Evolutionary conservation across 1,284 basidiomycete genomes (phyloP), one percentile per base, ranked within the genome.

Genomic region (Papiliotrema fonsecae): DNA sequence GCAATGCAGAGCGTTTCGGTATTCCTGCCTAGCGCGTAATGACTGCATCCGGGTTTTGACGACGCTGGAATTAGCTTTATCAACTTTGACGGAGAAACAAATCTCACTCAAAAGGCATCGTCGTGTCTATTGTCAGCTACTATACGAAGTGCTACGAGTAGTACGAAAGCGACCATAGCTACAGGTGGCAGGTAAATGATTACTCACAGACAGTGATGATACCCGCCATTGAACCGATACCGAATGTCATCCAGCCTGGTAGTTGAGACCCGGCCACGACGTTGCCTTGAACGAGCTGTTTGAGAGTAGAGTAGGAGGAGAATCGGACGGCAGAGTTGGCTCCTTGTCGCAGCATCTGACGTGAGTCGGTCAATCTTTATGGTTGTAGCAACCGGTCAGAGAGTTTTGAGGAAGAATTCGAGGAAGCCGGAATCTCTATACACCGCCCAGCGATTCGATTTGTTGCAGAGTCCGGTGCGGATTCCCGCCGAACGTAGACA

Each of bases 31-130:
- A 2, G 92, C 94, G 57, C 84, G 81, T 26, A 97, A 79, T 1
- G 88, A 86, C 71, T 98, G 94, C 94, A 98, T 97, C 36, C 94
- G 82, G 11, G 94, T 97, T 76, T 97, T 97, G 75, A 97, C 83
- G 18, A 97, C 92, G 66, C 90, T 94, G 60, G 24, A 18, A 42
- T 57, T 14, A 57, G 57, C 27, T n/a, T 16, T 21, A 28, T 13
- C 24, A n/a, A 10, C 10, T 22, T 18, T 40, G 16, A 13, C 14
- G 22, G 18, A 18, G 21, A 42, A 38, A 28, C 26, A 54, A 24
- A 43, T 21, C 87, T 61, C 56, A 90, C 88, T 94, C 91, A 18
- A 96, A 78, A 4, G 91, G 91, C 86, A 94, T 93, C 0, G 91
- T 96, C 4, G 72, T 61, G 54, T 76, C 70, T 71, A 38, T 18